These are phyloP conservation scores for Pecoramyces ruminantium DNA, from an alignment of 192 early-diverging fungal species.

Conservation along the genomic window DNA sequence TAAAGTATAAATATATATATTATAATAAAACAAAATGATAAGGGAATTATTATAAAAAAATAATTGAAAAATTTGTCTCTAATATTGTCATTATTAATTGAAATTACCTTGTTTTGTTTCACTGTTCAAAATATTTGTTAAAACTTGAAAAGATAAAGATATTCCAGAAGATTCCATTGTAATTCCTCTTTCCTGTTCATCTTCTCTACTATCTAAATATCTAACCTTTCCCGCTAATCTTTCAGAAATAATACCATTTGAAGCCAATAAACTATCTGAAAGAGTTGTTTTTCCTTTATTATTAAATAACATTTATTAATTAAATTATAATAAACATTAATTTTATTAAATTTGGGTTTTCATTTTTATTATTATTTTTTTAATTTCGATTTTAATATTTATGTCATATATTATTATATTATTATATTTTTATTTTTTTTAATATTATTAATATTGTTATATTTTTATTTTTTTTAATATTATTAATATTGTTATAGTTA, in stretches of 20 bases:
- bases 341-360: too few species aligned
- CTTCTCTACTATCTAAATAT: constrained; percentile 87
- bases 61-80: too few species aligned
- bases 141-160: constrained; percentile 74
- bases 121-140: constrained; percentile 14
- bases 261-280: constrained; percentile 83
- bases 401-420: too few species aligned
- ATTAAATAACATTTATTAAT: not conserved
- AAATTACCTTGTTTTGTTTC: not conserved
- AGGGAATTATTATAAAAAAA: too few species aligned
- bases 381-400: too few species aligned
- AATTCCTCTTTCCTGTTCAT: constrained; percentile 96
- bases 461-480: too few species aligned
- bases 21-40: too few species aligned
- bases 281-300: constrained; percentile 74
- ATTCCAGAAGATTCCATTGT: constrained; percentile 97
- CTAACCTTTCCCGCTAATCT: constrained; percentile 91
- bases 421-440: too few species aligned
- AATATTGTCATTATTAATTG: not conserved
- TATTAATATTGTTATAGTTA: too few species aligned
- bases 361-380: too few species aligned
- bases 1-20: too few species aligned
- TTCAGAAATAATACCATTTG: constrained; percentile 92
- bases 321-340: not conserved
- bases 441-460: too few species aligned